These are phyloP conservation scores for Dryas octopetala DNA, from an alignment of 306 rosid species.

Conservation along the genomic window DNA sequence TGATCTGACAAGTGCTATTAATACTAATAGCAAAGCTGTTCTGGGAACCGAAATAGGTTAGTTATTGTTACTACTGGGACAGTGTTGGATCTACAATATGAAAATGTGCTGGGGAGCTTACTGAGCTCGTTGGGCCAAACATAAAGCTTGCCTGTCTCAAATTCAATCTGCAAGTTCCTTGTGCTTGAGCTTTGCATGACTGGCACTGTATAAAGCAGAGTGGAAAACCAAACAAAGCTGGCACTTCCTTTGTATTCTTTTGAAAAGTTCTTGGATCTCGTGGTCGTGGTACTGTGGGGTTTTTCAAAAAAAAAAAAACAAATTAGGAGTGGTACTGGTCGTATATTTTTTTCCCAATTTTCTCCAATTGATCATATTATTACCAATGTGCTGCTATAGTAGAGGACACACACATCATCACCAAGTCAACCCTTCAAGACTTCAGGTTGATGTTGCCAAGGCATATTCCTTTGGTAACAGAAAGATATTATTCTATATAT, in stretches of 20 bases:
- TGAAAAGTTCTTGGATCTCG: conserved; percentile 9
- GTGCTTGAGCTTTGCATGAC: background rate
- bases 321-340: no score
- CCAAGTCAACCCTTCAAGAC: no score
- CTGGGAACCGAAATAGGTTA: conserved; percentile 28
- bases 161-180: background rate
- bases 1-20: conserved; percentile 59
- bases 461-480: no score
- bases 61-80: conserved; percentile 19
- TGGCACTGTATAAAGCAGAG: background rate
- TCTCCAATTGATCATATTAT: no score
- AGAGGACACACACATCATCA: no score
- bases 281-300: background rate
- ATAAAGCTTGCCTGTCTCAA: background rate
- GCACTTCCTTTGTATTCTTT: conserved; percentile 2
- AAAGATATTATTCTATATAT: no score
- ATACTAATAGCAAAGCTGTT: conserved; percentile 19
- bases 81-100: conserved; percentile 26
- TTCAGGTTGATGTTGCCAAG: no score
- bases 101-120: conserved; percentile 12
- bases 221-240: conserved; percentile 10
- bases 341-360: no score
- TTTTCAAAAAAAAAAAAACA: no score
- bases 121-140: background rate
- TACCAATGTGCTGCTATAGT: no score